A percentile compares a stretch with the other conserved stretches of the same genome.
Evolutionary conservation across 768 basidiomycete species (phyloP).

Genomic region (Lentinula sp.): DNA sequence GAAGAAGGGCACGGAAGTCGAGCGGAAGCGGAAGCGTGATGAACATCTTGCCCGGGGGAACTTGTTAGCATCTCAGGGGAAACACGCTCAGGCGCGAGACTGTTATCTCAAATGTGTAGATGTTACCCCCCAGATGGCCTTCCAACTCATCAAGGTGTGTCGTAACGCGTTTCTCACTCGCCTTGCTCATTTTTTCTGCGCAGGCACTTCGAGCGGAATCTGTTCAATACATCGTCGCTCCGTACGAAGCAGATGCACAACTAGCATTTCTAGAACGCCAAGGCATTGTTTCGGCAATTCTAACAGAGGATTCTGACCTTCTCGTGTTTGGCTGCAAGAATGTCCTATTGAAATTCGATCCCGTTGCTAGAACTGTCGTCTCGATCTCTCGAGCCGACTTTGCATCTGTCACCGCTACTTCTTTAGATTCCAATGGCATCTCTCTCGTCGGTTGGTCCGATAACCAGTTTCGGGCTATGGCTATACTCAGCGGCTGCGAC

Average conservation of each 20-base stretch:
- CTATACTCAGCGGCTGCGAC: slow-evolving; percentile 89
- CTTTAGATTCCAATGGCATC: slow-evolving; percentile 49
- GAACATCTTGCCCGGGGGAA: slow-evolving; percentile 75
- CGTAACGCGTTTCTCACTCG: not conserved
- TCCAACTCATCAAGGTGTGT: slow-evolving; percentile 89
- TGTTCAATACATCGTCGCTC: slow-evolving; percentile 86
- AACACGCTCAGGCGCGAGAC: slow-evolving; percentile 77
- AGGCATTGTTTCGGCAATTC: slow-evolving; percentile 82
- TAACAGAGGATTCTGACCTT: slow-evolving; percentile 97
- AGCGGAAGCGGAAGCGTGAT: slow-evolving; percentile 68
- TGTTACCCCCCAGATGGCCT: slow-evolving; percentile 96
- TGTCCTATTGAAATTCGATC: slow-evolving; percentile 92
- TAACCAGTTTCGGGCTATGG: slow-evolving; percentile 86
- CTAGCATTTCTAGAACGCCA: slow-evolving; percentile 83
- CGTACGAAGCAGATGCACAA: slow-evolving; percentile 98
- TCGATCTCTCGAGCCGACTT: slow-evolving; percentile 67
- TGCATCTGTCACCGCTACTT: slow-evolving; percentile 42
- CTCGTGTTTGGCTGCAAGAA: slow-evolving; percentile 94
- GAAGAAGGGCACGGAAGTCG: slow-evolving; percentile 84
- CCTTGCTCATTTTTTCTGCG: not conserved
- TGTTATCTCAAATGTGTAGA: slow-evolving; percentile 88
- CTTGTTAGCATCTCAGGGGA: slow-evolving; percentile 70
- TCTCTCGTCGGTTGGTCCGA: slow-evolving; percentile 89
- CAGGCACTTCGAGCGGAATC: slow-evolving; percentile 83
- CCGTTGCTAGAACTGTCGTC: slow-evolving; percentile 53